Base-by-base conservation (phyloP, 345 rosid genomes). In the Isatis tinctoria region DNA sequence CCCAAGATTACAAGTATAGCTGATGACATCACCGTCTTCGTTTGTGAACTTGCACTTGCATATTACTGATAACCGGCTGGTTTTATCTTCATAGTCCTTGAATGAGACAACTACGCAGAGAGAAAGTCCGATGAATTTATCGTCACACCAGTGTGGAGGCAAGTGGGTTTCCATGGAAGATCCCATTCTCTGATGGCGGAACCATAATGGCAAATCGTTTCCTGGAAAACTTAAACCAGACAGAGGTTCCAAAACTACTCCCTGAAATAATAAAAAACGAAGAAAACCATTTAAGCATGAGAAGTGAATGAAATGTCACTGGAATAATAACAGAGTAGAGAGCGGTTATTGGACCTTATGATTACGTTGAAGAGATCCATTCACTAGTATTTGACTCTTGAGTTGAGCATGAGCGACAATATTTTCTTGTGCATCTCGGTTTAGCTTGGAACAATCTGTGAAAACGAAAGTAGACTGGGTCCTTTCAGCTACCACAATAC, bases 161-260 rank as follows among this genome's bases (percentile, higher is more conserved):
- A 77, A 39, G 52, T 56, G 20, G 37, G 67, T 77, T 64, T 77
- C 75, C 72, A 77, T 57, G 20, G 27, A 70, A 14, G 71, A 56
- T 14, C 80, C 80, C 3, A 61, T 76, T 56, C 71, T 76, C 43
- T 76, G 80, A 56, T 76, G 80, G 8, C 65, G 71, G 52, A 76
- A 76, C 80, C 80, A 76, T 63, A 56, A 36, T 12, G 75, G 75
- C 45, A 76, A 62, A 4, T 76, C 80, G 5, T 44, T 62, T 36
- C 75, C 80, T 26, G 80, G 75, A 70, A 76, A 70, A 70, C 67
- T 53, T 32, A 44, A 61, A 26, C 44, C 17, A 62, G 20, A 27
- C 18, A 70, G 20, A 56, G 80, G 71, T 18, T 70, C 80, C 17
- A 45, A 17, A 51, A 69, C 75, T 7, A 43, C 33, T 6, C 59